A percentile compares a stretch with the other conserved stretches of the same genome.
Evolutionary conservation across 257 asterid genomes (phyloP).

Genomic region (Penstemon eatonii): DNA sequence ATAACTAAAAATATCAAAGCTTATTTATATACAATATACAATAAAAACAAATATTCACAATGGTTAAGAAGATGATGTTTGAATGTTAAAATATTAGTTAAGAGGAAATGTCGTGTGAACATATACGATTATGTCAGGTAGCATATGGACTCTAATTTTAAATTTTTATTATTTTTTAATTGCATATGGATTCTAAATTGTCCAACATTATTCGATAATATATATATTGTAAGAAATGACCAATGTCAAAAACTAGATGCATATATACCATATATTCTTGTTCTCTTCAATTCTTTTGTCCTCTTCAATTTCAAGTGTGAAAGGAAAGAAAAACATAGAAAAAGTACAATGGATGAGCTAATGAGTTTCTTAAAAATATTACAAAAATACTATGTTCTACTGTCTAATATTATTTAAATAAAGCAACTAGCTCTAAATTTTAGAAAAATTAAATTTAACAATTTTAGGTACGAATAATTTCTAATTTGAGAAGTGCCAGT

Average conservation of each 20-base stretch:
- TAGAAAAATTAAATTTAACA: too few relatives aligned
- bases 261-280: not conserved
- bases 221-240: not conserved
- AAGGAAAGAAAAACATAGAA: constrained; percentile 2
- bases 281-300: not conserved
- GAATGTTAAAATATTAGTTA: not conserved
- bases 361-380: not conserved
- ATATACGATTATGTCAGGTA: constrained; percentile 44
- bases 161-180: not conserved
- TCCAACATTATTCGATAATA: not conserved
- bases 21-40: too few relatives aligned
- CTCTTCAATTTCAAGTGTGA: not conserved
- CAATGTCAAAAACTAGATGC: constrained; percentile 19
- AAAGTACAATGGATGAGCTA: not conserved
- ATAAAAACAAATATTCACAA: constrained; percentile 31
- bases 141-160: too few relatives aligned
- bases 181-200: constrained; percentile 36
- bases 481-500: too few relatives aligned
- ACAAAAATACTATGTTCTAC: not conserved
- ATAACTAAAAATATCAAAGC: too few relatives aligned
- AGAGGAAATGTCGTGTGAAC: constrained; percentile 26
- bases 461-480: too few relatives aligned
- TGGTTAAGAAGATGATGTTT: too few relatives aligned
- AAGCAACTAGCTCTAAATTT: too few relatives aligned
- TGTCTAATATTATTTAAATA: too few relatives aligned